A percentile compares a stretch with the other conserved stretches of the same genome.
phyloP scores from a whole-genome alignment of 2,329 filamentous ascomycete species.

The Rhytidhysteron rufulum region DNA sequence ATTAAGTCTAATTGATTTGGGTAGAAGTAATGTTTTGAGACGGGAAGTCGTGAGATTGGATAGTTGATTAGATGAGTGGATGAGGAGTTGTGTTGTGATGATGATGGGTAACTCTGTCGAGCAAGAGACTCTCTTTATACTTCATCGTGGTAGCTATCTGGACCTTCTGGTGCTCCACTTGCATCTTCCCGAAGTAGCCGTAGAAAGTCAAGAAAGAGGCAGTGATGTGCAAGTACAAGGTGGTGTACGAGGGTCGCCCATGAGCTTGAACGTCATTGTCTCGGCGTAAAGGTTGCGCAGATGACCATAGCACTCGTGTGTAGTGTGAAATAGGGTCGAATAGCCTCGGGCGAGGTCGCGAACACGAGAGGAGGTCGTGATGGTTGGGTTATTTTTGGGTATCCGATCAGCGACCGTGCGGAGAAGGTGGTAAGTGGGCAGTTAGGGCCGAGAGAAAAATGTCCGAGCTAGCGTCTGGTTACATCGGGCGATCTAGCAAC shows the following conservation, averaged over 20 bases:
- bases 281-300: conserved; percentile 17
- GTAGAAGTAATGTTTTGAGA: background rate
- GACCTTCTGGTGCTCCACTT: conserved; percentile 11
- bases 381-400: conserved; percentile 31
- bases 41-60: too few species aligned
- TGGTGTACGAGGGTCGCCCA: conserved; percentile 14
- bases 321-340: conserved; percentile 13
- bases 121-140: conserved; percentile 25
- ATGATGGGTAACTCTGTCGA: conserved; percentile 4
- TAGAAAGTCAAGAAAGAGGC: conserved; percentile 16
- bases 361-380: conserved; percentile 24
- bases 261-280: conserved; percentile 16
- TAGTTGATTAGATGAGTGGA: too few species aligned
- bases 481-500: conserved; percentile 16
- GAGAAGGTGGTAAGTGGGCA: conserved; percentile 10
- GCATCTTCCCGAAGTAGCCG: conserved; percentile 14
- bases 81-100: background rate
- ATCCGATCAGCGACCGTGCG: too few species aligned
- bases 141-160: conserved; percentile 8
- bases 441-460: conserved; percentile 21
- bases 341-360: conserved; percentile 28
- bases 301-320: conserved; percentile 20
- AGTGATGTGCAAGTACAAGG: conserved; percentile 10
- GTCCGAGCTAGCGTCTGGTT: conserved; percentile 24
- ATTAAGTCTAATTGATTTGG: background rate